Evolutionary conservation across 2,329 filamentous ascomycete genomes (phyloP).

Genomic region (Fusarium sp.): DNA sequence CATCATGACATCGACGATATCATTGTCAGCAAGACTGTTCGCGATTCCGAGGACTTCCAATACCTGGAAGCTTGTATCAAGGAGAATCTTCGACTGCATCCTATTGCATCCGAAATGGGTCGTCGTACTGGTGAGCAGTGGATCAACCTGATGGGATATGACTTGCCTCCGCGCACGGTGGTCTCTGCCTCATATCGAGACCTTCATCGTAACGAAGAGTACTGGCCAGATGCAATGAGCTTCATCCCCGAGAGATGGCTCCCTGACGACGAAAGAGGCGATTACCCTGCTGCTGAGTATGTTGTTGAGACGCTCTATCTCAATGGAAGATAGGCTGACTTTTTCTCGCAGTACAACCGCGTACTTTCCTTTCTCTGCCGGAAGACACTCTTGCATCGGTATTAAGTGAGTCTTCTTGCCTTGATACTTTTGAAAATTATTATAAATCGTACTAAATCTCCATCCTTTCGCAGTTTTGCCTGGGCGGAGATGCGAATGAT

Average conservation of each 20-base stretch:
- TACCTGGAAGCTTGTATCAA: not conserved
- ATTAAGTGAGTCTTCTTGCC: not conserved
- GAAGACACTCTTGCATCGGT: not conserved
- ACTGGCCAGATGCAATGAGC: not conserved
- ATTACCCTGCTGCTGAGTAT: not conserved
- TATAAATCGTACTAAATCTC: fast-evolving
- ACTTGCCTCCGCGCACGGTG: not conserved
- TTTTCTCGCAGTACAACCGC: not conserved
- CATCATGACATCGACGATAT: not conserved
- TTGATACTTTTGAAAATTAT: fast-evolving
- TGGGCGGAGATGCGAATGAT: not conserved
- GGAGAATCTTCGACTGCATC: not conserved
- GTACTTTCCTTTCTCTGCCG: not conserved
- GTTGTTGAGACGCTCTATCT: too few species aligned
- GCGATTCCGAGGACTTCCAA: not conserved
- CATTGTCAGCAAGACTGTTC: not conserved
- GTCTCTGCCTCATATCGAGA: not conserved
- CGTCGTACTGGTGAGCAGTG: not conserved
- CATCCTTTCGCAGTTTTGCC: not conserved
- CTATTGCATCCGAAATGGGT: not conserved
- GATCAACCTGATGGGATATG: not conserved
- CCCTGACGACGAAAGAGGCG: not conserved
- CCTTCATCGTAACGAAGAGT: not conserved
- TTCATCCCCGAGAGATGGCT: not conserved
- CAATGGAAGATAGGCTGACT: too few species aligned